Base-by-base conservation (phyloP, 148 eudicot species). In the Beta vulgaris region DNA sequence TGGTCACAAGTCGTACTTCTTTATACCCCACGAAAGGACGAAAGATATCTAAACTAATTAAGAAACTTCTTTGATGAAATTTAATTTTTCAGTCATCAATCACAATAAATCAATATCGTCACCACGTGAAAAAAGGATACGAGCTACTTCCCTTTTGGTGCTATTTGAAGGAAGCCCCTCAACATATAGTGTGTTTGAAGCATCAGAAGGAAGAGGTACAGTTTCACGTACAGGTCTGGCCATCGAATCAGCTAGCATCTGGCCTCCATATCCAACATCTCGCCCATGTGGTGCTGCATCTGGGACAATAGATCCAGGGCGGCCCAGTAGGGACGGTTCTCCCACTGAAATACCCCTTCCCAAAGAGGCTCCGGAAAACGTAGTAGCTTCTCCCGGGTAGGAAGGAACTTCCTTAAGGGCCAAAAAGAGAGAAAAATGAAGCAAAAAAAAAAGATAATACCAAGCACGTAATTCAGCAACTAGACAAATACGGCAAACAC, bases 21-120 rank as follows among this genome's bases (percentile, higher is more conserved):
- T 79, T 91, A 48, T 91, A 91, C 61, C 96, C 96, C 59, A 91
- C 92, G 75, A 91, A 91, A 31, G 92, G 96, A 64, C 96, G 96
- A 76, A 91, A 91, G 66, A 91, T 91, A 84, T 88, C 96, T 91
- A 80, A 32, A 59, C 69, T 73, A 68, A 63, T 79, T 79, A 79
- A 37, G n/a, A 71, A 84, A 35, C 43, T 73, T 57, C 66, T 71
- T 37, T 46, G 63, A 63, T 31, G 66, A 55, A 71, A 72, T 29
- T 54, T 37, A 73, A 25, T 32, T 34, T 36, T 55, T 72, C 26
- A 53, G 44, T 65, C 31, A 76, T 12, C 31, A 55, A 67, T 64
- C 36, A 36, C 29, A 49, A 32, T 14, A 58, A 59, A 23, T 19
- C 36, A 23, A 13, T 57, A 40, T 64, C 60, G 18, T 72, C 49